Conservation (phyloP, 352 stramenopile genomes). For the Phytopythium aichiense region DNA sequence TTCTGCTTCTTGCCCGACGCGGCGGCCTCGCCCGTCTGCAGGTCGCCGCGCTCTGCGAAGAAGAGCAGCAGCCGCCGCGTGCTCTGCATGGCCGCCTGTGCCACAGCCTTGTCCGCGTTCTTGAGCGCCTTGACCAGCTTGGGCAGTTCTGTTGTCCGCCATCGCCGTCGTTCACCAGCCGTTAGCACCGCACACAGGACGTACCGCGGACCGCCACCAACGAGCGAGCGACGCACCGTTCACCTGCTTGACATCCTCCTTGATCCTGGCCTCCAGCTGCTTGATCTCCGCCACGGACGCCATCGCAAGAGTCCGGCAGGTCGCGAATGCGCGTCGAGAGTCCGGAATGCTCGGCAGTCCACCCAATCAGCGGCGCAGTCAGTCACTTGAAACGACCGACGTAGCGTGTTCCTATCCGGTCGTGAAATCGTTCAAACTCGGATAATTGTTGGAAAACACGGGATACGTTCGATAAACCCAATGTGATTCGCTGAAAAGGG, state of each 20-base stretch:
- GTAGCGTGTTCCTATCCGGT: neutral
- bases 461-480: neutral
- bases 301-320: too few species aligned
- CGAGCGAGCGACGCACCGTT: constrained; percentile 42
- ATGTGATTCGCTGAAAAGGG: neutral
- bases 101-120: constrained; percentile 64
- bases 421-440: neutral
- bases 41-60: constrained; percentile 80
- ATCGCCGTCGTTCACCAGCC: constrained; percentile 16
- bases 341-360: neutral
- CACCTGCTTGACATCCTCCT: constrained; percentile 82
- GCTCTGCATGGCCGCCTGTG: constrained; percentile 74
- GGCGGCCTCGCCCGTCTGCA: constrained; percentile 21
- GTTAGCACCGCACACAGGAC: too few species aligned
- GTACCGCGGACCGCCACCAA: neutral
- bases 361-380: neutral
- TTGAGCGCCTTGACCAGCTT: constrained; percentile 76
- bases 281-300: constrained; percentile 63
- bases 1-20: constrained; percentile 44
- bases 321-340: neutral
- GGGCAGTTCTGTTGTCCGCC: constrained; percentile 43
- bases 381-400: neutral
- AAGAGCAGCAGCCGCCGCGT: constrained; percentile 76
- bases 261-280: constrained; percentile 84
- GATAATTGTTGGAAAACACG: neutral